phyloP scores from a whole-genome alignment of 2,329 filamentous ascomycete species.

The Elsinoe perseae region DNA sequence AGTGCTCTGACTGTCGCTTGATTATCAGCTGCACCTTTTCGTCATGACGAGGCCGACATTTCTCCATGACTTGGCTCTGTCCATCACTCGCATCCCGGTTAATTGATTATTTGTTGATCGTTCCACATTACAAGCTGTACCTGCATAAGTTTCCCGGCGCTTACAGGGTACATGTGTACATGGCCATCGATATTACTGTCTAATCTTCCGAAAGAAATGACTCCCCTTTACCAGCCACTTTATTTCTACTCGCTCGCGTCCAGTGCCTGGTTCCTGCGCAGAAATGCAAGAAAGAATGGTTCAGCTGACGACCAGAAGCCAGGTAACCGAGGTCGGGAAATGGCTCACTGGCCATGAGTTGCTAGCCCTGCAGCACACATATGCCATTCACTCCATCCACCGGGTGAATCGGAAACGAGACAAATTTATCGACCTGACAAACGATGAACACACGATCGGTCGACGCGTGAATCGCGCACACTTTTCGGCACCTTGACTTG shows the following conservation, averaged over 20 bases:
- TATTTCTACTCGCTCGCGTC: neutral
- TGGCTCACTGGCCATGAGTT: slow-evolving; percentile 11
- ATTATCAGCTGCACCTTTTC: neutral
- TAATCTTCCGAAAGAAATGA: neutral
- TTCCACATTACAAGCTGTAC: neutral
- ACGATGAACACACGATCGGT: neutral
- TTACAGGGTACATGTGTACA: neutral
- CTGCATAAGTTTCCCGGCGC: slow-evolving; percentile 6
- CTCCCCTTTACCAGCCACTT: neutral
- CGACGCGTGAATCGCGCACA: neutral
- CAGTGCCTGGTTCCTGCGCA: neutral
- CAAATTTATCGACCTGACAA: neutral
- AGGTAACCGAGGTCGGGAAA: slow-evolving; percentile 1
- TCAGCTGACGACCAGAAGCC: neutral
- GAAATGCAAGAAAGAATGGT: neutral
- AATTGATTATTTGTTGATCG: neutral
- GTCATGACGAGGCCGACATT: neutral
- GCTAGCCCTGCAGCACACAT: neutral
- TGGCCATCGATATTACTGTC: neutral
- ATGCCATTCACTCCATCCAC: neutral
- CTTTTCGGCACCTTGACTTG: neutral
- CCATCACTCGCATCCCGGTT: neutral
- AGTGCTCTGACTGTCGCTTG: neutral
- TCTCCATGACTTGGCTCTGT: slow-evolving; percentile 1
- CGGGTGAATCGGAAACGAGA: slow-evolving; percentile 2